Conservation (phyloP, 2,329 filamentous ascomycete genomes). For the Botrytis deweyae region DNA sequence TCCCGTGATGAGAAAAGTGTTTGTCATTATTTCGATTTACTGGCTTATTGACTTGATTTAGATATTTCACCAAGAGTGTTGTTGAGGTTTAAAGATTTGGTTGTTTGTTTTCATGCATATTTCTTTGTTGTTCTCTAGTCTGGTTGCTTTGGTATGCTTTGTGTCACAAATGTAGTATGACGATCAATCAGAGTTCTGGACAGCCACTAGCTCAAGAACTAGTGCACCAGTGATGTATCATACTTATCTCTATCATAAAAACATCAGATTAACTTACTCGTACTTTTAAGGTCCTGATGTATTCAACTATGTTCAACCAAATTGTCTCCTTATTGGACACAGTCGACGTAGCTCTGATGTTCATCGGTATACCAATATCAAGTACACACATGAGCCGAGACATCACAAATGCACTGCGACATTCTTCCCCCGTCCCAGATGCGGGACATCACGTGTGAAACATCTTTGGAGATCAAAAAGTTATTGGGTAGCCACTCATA, state of each 20-base stretch:
- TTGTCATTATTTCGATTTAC: constrained; percentile 10
- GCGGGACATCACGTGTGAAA: constrained; percentile 2
- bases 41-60: background rate
- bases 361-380: background rate
- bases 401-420: background rate
- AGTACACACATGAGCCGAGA: background rate
- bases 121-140: constrained; percentile 2
- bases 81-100: constrained; percentile 1
- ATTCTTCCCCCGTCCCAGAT: background rate
- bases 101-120: background rate
- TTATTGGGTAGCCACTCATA: constrained; percentile 9
- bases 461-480: background rate
- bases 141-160: constrained; percentile 10
- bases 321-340: background rate
- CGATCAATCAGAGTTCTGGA: background rate
- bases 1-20: constrained; percentile 44
- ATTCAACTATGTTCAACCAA: background rate
- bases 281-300: background rate
- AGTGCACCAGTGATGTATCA: background rate
- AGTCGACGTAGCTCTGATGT: background rate
- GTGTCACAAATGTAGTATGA: background rate
- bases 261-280: background rate
- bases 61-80: background rate
- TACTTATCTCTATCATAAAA: background rate
- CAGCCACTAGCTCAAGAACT: background rate